Conservation (phyloP, 2,329 filamentous ascomycete species). For the Colletotrichum sp. region DNA sequence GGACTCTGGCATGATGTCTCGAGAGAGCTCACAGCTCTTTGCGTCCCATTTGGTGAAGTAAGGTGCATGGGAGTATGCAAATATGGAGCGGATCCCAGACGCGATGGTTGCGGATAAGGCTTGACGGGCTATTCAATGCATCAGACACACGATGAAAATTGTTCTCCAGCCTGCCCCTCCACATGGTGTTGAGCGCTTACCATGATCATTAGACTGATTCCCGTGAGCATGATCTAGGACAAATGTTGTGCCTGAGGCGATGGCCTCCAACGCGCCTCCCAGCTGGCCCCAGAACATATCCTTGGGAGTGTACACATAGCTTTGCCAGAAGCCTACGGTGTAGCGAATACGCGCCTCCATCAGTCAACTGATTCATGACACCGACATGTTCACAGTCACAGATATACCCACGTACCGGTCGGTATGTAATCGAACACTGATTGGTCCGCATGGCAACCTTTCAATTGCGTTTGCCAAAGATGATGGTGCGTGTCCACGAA, state of each 20-base stretch:
- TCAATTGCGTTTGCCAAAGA: neutral
- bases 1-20: neutral
- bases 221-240: neutral
- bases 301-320: slow-evolving; percentile 19
- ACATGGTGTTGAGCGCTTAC: neutral
- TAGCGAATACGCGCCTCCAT: neutral
- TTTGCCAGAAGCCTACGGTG: neutral
- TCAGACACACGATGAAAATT: neutral
- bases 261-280: slow-evolving; percentile 40
- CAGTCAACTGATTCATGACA: neutral
- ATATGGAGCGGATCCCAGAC: neutral
- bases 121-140: neutral
- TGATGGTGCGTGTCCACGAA: neutral
- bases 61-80: neutral
- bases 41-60: neutral
- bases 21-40: neutral
- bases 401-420: neutral
- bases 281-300: slow-evolving; percentile 52
- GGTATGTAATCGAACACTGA: neutral
- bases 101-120: neutral
- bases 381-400: neutral
- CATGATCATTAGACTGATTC: neutral
- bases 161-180: neutral
- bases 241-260: slow-evolving; percentile 28
- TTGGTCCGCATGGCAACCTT: neutral